These are phyloP conservation scores for Mikania micrantha DNA, from an alignment of 129 eudicot species.

Conservation along the genomic window DNA sequence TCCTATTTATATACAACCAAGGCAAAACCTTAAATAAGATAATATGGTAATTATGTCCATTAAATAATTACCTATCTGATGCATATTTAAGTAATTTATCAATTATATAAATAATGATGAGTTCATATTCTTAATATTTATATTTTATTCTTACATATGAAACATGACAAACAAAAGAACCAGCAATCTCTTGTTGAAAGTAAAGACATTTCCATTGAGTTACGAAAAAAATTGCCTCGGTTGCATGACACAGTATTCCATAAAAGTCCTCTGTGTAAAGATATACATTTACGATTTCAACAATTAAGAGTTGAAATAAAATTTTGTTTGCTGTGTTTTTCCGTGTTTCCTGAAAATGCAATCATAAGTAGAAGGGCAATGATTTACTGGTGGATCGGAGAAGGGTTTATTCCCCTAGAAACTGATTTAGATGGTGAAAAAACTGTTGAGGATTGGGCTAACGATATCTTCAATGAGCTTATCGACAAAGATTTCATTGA, in stretches of 20 bases:
- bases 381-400: constrained; percentile 56
- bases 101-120: too few species aligned
- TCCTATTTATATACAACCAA: too few species aligned
- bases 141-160: too few species aligned
- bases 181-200: not conserved
- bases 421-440: not conserved
- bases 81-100: too few species aligned
- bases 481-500: constrained; percentile 29
- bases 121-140: too few species aligned
- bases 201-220: not conserved
- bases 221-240: constrained; percentile 10
- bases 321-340: constrained; percentile 45
- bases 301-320: constrained; percentile 6
- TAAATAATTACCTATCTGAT: too few species aligned
- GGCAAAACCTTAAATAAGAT: too few species aligned
- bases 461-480: constrained; percentile 21
- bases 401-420: constrained; percentile 27
- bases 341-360: constrained; percentile 33
- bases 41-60: too few species aligned
- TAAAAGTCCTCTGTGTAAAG: constrained; percentile 14
- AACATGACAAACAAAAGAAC: constrained; percentile 1
- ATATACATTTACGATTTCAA: constrained; percentile 19
- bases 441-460: constrained; percentile 23
- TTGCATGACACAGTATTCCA: constrained; percentile 22
- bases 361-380: constrained; percentile 37